phyloP scores from a whole-genome alignment of 208 protist species.

The Acanthamoeba castellanii region DNA sequence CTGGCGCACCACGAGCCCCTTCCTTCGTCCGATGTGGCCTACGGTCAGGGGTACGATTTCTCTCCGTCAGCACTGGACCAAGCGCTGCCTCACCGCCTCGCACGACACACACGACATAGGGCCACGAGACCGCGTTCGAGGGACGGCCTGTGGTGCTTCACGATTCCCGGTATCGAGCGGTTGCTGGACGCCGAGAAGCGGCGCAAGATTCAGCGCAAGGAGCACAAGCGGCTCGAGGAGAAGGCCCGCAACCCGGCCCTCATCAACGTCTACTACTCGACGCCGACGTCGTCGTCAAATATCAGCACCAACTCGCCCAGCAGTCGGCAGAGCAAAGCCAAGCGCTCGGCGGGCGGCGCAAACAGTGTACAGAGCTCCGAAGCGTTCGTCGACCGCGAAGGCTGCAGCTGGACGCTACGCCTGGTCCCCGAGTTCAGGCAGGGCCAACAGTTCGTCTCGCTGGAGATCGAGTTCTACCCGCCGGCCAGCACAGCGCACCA shows the following conservation, averaged over 20 bases:
- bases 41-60: neutral
- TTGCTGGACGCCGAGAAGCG: neutral
- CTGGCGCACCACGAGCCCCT: neutral
- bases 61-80: neutral
- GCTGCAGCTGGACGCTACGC: neutral
- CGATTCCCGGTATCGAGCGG: neutral
- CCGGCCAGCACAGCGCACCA: neutral
- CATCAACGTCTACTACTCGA: constrained; percentile 1
- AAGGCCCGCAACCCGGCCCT: neutral
- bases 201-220: neutral
- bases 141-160: constrained; percentile 36
- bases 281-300: neutral
- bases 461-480: constrained; percentile 30
- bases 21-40: neutral
- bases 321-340: no score
- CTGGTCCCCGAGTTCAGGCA: constrained; percentile 4
- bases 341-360: neutral
- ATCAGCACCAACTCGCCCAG: no score
- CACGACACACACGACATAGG: neutral
- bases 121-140: neutral
- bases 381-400: neutral
- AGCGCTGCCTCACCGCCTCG: neutral
- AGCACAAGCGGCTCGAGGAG: constrained; percentile 1
- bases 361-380: neutral
- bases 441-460: neutral